A percentile compares a stretch with the other conserved stretches of the same genome.
phyloP scores from a whole-genome alignment of 2,329 filamentous ascomycete genomes.

The Cadophora gregata region DNA sequence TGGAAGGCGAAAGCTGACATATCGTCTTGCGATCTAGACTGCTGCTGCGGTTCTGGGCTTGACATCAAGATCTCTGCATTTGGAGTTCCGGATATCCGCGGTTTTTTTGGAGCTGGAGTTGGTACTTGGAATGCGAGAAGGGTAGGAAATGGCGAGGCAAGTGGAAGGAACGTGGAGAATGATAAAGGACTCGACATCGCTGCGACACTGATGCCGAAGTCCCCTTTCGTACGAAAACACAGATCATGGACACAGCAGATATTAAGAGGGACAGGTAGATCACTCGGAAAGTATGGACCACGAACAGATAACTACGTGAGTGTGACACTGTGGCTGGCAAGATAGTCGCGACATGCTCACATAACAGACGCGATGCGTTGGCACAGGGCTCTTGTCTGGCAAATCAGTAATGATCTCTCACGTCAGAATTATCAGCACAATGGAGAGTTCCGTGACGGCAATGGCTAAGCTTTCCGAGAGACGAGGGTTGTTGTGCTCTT shows the following conservation, averaged over 20 bases:
- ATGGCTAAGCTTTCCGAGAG: conserved; percentile 16
- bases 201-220: background rate
- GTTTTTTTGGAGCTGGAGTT: background rate
- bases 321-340: conserved; percentile 10
- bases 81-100: background rate
- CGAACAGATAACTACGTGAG: background rate
- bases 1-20: conserved; percentile 5
- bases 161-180: conserved; percentile 3
- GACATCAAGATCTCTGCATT: background rate
- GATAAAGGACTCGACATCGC: conserved; percentile 11
- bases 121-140: background rate
- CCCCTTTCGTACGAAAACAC: background rate
- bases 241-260: background rate
- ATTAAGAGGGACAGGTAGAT: background rate
- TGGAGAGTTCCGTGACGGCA: background rate
- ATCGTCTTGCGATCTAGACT: background rate
- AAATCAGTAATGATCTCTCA: conserved; percentile 12
- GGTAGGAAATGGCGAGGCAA: background rate
- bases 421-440: conserved; percentile 14
- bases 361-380: conserved; percentile 10
- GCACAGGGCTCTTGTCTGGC: conserved; percentile 6
- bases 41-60: background rate
- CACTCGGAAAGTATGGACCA: background rate
- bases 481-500: conserved; percentile 8
- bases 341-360: conserved; percentile 13